Percentiles rank a stretch among this genome's conserved stretches.
These are phyloP conservation scores for Globisporangium spinosum DNA, from an alignment of 352 stramenopile species.

Conservation along the genomic window DNA sequence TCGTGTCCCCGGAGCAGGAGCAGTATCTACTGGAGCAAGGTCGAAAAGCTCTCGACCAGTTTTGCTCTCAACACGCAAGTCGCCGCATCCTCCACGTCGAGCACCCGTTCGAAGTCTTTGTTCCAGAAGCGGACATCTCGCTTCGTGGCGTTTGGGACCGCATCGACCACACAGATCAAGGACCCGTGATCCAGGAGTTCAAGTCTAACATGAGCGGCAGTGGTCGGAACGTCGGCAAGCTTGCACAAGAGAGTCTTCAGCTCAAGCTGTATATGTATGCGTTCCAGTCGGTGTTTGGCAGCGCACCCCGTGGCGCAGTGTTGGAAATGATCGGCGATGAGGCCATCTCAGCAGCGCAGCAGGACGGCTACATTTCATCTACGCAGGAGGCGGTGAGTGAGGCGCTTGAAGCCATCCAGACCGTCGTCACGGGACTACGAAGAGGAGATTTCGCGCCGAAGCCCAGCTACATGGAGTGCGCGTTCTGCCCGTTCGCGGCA, in stretches of 20 bases:
- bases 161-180: slow-evolving; percentile 38
- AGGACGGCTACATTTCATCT: slow-evolving; percentile 43
- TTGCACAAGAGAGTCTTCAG: slow-evolving; percentile 69
- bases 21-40: slow-evolving; percentile 34
- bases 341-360: slow-evolving; percentile 2
- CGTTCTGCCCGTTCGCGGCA: slow-evolving; percentile 65
- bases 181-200: slow-evolving; percentile 73
- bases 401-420: slow-evolving; percentile 34
- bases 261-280: slow-evolving; percentile 84
- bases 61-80: slow-evolving; percentile 36
- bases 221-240: slow-evolving; percentile 43
- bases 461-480: slow-evolving; percentile 59
- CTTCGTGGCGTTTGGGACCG: slow-evolving; percentile 77
- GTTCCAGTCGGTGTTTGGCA: slow-evolving; percentile 52
- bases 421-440: slow-evolving; percentile 37
- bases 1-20: slow-evolving; percentile 34
- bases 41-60: slow-evolving; percentile 34
- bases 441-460: slow-evolving; percentile 46
- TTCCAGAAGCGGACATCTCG: slow-evolving; percentile 43
- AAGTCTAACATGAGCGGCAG: slow-evolving; percentile 72
- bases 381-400: slow-evolving; percentile 27
- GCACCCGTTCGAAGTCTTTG: slow-evolving; percentile 50
- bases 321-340: slow-evolving; percentile 55
- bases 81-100: slow-evolving; percentile 54
- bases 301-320: slow-evolving; percentile 45